Percentiles rank a stretch among this genome's conserved stretches.
These are phyloP conservation scores for Candida corydali DNA, from an alignment of 805 yeast genomes.

Conservation along the genomic window DNA sequence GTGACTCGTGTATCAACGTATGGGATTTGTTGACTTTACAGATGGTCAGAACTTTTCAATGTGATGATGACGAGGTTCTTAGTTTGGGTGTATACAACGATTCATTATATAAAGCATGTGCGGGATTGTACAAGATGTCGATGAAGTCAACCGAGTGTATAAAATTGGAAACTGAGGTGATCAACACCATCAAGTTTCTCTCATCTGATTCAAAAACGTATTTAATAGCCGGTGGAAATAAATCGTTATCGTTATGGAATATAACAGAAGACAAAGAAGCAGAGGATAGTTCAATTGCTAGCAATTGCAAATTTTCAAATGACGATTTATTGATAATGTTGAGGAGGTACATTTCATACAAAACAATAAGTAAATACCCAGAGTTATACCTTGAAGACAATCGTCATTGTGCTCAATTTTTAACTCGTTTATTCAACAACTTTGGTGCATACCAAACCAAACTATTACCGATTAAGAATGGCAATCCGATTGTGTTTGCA, in stretches of 20 bases:
- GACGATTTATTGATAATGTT: slow-evolving; percentile 65
- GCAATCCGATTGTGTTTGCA: slow-evolving; percentile 85
- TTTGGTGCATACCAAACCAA: slow-evolving; percentile 69
- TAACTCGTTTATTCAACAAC: slow-evolving; percentile 56
- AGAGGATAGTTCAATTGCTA: slow-evolving; percentile 1
- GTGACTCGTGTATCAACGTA: slow-evolving; percentile 68
- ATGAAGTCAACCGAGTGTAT: slow-evolving; percentile 15
- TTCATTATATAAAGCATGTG: slow-evolving; percentile 62
- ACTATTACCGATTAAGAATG: slow-evolving; percentile 67
- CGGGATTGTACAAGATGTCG: slow-evolving; percentile 29
- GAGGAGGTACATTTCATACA: slow-evolving; percentile 57
- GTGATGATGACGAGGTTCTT: slow-evolving; percentile 34
- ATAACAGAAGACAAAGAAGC: slow-evolving; percentile 19
- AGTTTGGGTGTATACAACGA: slow-evolving; percentile 54
- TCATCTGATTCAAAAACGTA: slow-evolving; percentile 34
- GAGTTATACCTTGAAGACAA: slow-evolving; percentile 70
- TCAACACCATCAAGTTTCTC: slow-evolving; percentile 54
- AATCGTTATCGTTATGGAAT: slow-evolving; percentile 72
- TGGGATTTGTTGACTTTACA: slow-evolving; percentile 89
- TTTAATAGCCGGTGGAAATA: slow-evolving; percentile 69
- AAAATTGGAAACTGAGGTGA: slow-evolving; percentile 21
- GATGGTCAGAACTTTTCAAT: slow-evolving; percentile 43
- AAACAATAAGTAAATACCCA: slow-evolving; percentile 75
- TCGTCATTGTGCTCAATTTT: slow-evolving; percentile 77
- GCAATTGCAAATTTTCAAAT: slow-evolving; percentile 33